Evolutionary conservation across 305 asterid species (phyloP), one percentile per base, ranked within the genome.

Genomic region (Lippia alba): DNA sequence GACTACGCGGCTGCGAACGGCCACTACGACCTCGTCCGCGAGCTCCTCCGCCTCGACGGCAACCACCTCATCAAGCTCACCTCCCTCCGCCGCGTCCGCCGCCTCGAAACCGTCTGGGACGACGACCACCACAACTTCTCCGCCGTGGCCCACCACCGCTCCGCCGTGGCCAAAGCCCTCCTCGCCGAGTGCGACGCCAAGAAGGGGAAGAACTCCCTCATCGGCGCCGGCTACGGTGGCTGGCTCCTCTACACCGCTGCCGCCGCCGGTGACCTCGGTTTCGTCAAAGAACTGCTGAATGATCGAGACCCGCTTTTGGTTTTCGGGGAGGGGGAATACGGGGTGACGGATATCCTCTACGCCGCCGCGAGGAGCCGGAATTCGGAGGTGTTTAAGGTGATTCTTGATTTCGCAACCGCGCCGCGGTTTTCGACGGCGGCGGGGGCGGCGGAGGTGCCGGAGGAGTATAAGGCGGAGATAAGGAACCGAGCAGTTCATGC

Each of bases 1-100:
- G 99, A 94, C 40, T 94, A 89, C 85, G 99, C 99, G 0, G 97
- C 97, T 11, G 99, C 99, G 39, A 94, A 92, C 71, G 99, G 99
- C 16, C 97, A 92, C 82, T 92, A 84, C 76, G 99, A 94, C 45
- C 41, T 92, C 51, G 97, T 94, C 58, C 82, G 95, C 5, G 94
- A 94, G 75, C 97, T 94, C 58, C 97, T 94, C 79, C 96, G 96
- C 50, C 84, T 94, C 40, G 99, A 94, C 57, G 96, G 90, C 61
- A 92, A 94, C 81, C 97, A 94, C 73, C 89, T 94, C 36, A 90
- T 94, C 61, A 81, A 91, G 62, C 91, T 94, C n/a, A 89, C 99
- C 0, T 94, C 99, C 4, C 95, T 94, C 4, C 86, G 96, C 19
- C 74, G 97, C 45, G 83, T 90, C 76, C 96, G 98, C 8, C 96